Base-by-base conservation (phyloP, 2,329 filamentous ascomycete species). In the Pyrenophora seminiperda region DNA sequence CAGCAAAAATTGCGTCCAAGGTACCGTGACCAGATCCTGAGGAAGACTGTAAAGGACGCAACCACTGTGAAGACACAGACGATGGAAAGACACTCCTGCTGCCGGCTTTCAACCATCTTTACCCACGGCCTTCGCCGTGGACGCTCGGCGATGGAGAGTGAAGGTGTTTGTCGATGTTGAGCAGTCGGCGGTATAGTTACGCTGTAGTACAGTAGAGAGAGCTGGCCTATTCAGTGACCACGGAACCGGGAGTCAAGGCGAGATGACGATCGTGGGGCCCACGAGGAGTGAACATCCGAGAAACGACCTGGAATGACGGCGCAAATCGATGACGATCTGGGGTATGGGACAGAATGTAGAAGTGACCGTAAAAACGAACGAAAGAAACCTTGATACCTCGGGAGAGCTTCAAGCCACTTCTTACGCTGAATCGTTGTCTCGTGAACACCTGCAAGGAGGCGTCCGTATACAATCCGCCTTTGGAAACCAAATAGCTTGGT, bases 1-100 rank as follows among this genome's bases (percentile, higher is more conserved):
- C 67, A 71, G 13, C 58, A 62, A 45, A 67, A 68, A 40, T 72
- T 72, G 7, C 57, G 61, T 32, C 63, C 60, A 10, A 72, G 53
- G 17, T 62, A 63, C 20, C 68, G 63, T 17, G 67, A 71, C 36
- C 59, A 63, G 3, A 59, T 49, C 41, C 68, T 64, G 2, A 60
- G 40, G 7, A 50, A 53, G 4, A 72, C 66, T 15, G 68, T 70
- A 17, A 70, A 40, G 7, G 58, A 58, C 10, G 65, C 61, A 4
- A 71, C 41, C 13, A 68, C 54, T 3, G 68, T 61, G 27, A 70
- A 71, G 20, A 65, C 38, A 41, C 61, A 59, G 22, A 62, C 55
- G 33, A 70, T 57, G 7, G 53, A 60, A 9, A 72, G 61, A 18
- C 56, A 59, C 38, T 59, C 59, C 32, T 53, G 33, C 53, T 72